Conservation (phyloP, 352 stramenopile species). For the Phytopythium ostracodes region DNA sequence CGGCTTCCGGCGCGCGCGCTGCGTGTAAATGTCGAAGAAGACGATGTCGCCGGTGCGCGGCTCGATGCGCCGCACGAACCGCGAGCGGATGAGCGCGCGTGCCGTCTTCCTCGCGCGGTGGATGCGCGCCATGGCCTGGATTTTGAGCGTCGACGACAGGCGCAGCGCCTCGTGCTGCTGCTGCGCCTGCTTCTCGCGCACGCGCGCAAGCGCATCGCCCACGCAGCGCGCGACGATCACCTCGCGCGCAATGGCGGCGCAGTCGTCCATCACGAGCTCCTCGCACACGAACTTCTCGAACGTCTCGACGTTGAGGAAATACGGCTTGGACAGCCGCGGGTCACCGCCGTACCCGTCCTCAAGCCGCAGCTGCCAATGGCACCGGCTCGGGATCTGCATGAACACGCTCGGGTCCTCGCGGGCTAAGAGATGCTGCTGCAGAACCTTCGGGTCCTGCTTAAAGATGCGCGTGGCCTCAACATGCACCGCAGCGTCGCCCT, state of each 20-base stretch:
- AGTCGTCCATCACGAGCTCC: slow-evolving; percentile 66
- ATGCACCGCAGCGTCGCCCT: slow-evolving; percentile 25
- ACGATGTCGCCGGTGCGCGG: slow-evolving; percentile 39
- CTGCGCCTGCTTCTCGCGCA: slow-evolving; percentile 26
- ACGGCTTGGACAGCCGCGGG: slow-evolving; percentile 45
- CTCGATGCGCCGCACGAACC: slow-evolving; percentile 61
- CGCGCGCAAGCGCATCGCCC: slow-evolving; percentile 32
- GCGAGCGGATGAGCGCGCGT: slow-evolving; percentile 45
- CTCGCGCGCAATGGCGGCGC: slow-evolving; percentile 48
- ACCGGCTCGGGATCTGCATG: slow-evolving; percentile 34
- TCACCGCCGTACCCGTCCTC: slow-evolving; percentile 45
- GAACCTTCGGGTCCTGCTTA: slow-evolving; percentile 38
- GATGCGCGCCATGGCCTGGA: slow-evolving; percentile 63
- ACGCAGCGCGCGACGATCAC: slow-evolving; percentile 50
- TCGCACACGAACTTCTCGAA: slow-evolving; percentile 69
- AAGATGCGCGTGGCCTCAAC: slow-evolving; percentile 47
- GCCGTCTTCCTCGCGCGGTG: slow-evolving; percentile 37
- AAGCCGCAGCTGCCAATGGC: slow-evolving; percentile 54
- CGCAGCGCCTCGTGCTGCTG: slow-evolving; percentile 28
- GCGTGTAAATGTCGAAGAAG: slow-evolving; percentile 56
- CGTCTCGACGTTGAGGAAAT: slow-evolving; percentile 59
- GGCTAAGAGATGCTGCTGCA: slow-evolving; percentile 31
- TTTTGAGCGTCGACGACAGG: slow-evolving; percentile 37
- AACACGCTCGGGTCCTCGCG: slow-evolving; percentile 1
- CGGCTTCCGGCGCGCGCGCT: slow-evolving; percentile 30